Conservation (phyloP, 108 stramenopile species). For the Halocafeteria seosinensis region DNA sequence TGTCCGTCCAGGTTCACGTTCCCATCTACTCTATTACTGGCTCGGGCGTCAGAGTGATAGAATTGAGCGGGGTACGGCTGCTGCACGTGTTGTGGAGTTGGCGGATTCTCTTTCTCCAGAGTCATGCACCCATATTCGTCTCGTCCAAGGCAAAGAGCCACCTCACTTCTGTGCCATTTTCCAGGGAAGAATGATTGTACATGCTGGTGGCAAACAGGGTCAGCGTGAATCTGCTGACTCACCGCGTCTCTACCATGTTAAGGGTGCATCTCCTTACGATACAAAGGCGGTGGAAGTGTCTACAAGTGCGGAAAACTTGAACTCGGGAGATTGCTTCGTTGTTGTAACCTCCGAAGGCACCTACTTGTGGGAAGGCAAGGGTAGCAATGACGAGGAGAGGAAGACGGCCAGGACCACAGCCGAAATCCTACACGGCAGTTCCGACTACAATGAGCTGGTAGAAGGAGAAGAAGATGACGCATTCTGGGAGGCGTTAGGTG, state of each 20-base stretch:
- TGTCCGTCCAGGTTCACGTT: not conserved
- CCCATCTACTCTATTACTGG: constrained; percentile 42
- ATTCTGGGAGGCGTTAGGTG: constrained; percentile 38
- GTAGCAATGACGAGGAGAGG: constrained; percentile 24
- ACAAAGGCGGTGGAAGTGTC: constrained; percentile 33
- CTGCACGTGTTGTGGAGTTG: constrained; percentile 24
- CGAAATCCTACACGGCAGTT: not conserved
- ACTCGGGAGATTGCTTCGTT: constrained; percentile 38
- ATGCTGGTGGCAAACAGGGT: constrained; percentile 24
- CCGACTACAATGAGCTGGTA: too few relatives aligned
- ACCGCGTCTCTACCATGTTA: constrained; percentile 32
- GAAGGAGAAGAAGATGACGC: constrained; percentile 36
- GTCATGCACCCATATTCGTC: constrained; percentile 29
- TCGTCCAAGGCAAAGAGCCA: constrained; percentile 39
- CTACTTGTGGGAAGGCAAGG: constrained; percentile 25
- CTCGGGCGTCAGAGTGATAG: constrained; percentile 15
- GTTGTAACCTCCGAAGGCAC: constrained; percentile 13
- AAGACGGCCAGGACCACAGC: constrained; percentile 16
- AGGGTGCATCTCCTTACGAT: constrained; percentile 24
- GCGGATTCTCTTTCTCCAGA: constrained; percentile 16
- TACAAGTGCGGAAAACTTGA: constrained; percentile 20
- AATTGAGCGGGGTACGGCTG: constrained; percentile 34
- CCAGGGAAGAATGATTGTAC: constrained; percentile 30
- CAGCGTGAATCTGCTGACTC: constrained; percentile 17
- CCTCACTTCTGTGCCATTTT: constrained; percentile 38